Base-by-base conservation (phyloP, 2,329 filamentous ascomycete genomes). In the Alternaria ethzedia region DNA sequence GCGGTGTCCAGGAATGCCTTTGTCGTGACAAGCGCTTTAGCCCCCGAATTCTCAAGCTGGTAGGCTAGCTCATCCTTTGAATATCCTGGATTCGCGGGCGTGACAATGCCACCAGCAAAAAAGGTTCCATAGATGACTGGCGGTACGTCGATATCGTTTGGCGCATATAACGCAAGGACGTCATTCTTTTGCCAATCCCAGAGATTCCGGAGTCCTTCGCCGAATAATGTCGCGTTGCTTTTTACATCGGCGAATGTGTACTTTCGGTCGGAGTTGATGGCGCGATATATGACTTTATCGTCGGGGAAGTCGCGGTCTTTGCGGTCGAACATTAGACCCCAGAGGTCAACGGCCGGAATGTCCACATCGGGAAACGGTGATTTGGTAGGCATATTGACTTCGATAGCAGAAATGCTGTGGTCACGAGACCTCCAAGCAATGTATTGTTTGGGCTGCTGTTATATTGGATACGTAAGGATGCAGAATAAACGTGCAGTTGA, bases 61-160 rank as follows among this genome's bases (percentile, higher is more conserved):
- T 91, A 93, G 10, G 91, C 89, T 32, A 97, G 85, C 80, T 97
- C 94, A 13, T 92, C 88, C 11, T 86, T 87, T 0, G 91, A 96
- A 80, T 97, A 97, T 2, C 89, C 88, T 10, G 94, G 94, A 75
- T 97, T 97, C 3, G 93, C 93, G 0, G 94, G 93, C 11, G 90
- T 93, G 15, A 92, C 83, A 58, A 92, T 84, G 20, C 91, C 94
- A 49, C 93, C 94, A 0, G 92, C 91, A 90, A 92, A 97, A 69
- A 91, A 88, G 5, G 88, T 85, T 28, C 93, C 94, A 83, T 92
- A 92, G 76, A 88, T 92, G 36, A 94, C 79, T 2, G 90, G 83
- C 0, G 92, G 89, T 0, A 90, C 91, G 78, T 97, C 94, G 75
- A 97, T 90, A 78, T 87, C 89, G 78, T 97, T 97, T 41, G 94